These are phyloP conservation scores for Erucastrum elatum DNA, from an alignment of 345 rosid species.

Conservation along the genomic window DNA sequence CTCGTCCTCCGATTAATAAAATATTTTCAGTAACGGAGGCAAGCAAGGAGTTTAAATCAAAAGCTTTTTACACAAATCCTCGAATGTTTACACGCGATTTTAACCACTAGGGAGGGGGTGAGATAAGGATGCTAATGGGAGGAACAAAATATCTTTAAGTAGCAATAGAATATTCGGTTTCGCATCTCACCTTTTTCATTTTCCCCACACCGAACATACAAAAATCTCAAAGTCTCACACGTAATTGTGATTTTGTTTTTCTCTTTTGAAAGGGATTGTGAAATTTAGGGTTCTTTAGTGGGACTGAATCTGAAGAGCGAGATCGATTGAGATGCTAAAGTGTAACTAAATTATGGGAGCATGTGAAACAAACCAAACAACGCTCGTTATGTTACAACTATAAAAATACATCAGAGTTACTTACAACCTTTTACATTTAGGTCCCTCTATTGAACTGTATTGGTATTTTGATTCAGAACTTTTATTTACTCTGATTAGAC, in stretches of 20 bases:
- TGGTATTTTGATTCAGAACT: neutral
- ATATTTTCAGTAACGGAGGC: neutral
- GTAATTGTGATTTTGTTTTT: neutral
- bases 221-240: neutral
- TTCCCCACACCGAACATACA: neutral
- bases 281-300: constrained; percentile 33
- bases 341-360: neutral
- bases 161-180: neutral
- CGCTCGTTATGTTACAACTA: neutral
- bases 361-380: neutral
- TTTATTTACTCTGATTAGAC: neutral
- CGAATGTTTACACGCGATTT: neutral
- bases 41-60: neutral
- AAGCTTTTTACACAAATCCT: neutral
- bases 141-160: neutral
- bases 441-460: neutral
- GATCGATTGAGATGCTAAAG: neutral
- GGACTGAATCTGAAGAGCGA: constrained; percentile 26
- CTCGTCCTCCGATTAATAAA: neutral
- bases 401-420: neutral
- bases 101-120: neutral
- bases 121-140: neutral
- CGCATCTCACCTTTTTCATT: neutral
- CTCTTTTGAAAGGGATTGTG: neutral
- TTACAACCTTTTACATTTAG: neutral